Percentiles rank a stretch among this genome's conserved stretches.
phyloP scores from a whole-genome alignment of 495 filamentous ascomycete genomes.

The Lophiostoma macrostomum region DNA sequence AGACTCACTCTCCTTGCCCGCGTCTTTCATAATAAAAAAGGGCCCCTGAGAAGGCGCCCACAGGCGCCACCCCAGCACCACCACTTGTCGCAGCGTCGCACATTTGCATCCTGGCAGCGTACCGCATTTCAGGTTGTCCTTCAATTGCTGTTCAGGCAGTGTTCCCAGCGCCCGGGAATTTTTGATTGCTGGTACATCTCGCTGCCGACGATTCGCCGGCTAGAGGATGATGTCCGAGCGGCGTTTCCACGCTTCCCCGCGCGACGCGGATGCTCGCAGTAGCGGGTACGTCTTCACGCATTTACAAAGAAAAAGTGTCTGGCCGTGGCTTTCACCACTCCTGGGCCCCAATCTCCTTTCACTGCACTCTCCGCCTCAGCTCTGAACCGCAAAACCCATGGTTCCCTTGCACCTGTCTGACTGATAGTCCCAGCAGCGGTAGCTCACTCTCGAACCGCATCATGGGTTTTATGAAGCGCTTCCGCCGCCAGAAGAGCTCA shows the following conservation, averaged over 20 bases:
- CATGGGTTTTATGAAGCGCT: conserved; percentile 50
- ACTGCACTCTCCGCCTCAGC: background rate
- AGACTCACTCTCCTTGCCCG: background rate
- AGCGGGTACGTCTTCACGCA: too few relatives aligned
- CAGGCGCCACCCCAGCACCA: background rate
- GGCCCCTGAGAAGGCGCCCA: background rate
- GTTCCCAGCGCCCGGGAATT: background rate
- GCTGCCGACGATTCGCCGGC: background rate
- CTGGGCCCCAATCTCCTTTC: background rate
- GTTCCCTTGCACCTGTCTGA: background rate
- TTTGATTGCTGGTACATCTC: background rate
- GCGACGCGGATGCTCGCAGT: conserved; percentile 10
- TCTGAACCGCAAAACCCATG: background rate
- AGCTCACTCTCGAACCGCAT: conserved; percentile 25
- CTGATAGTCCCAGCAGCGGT: conserved; percentile 10
- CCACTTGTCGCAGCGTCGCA: background rate
- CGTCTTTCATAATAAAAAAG: background rate
- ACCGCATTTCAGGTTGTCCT: background rate
- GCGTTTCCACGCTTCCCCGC: conserved; percentile 8
- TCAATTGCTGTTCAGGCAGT: background rate
- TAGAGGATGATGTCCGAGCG: conserved; percentile 20
- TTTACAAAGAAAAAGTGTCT: too few relatives aligned
- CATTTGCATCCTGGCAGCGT: background rate
- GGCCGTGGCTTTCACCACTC: too few relatives aligned
- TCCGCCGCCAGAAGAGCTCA: conserved; percentile 44